phyloP scores from a whole-genome alignment of 2,329 filamentous ascomycete genomes.

The Thielaviopsis populi region DNA sequence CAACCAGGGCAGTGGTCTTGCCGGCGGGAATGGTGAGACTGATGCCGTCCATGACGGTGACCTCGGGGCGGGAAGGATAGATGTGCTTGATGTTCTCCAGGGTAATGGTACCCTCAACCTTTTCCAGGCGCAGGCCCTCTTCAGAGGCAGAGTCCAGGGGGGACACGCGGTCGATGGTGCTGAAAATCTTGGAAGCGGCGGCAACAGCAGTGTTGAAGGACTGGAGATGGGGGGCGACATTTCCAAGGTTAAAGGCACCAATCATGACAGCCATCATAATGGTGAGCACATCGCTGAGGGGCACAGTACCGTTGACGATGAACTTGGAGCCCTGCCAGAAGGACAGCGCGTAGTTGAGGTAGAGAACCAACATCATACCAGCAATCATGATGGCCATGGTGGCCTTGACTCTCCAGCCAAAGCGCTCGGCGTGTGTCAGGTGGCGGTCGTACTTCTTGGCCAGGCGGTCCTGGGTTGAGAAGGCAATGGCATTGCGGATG shows the following conservation, averaged over 20 bases:
- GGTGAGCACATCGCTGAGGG: conserved; percentile 59
- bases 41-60: conserved; percentile 74
- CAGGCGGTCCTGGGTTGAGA: conserved; percentile 86
- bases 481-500: conserved; percentile 81
- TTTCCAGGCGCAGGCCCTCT: conserved; percentile 55
- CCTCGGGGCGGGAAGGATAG: conserved; percentile 84
- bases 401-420: conserved; percentile 61
- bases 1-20: conserved; percentile 85
- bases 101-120: conserved; percentile 63
- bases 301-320: conserved; percentile 48
- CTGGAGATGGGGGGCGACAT: conserved; percentile 70
- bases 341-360: conserved; percentile 71
- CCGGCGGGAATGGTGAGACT: conserved; percentile 68
- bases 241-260: conserved; percentile 79
- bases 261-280: conserved; percentile 87
- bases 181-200: conserved; percentile 82
- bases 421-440: conserved; percentile 55
- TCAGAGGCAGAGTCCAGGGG: conserved; percentile 63
- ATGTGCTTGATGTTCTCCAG: conserved; percentile 78
- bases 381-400: conserved; percentile 66
- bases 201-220: conserved; percentile 73
- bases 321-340: conserved; percentile 80
- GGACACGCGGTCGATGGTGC: conserved; percentile 77
- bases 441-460: conserved; percentile 71
- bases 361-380: conserved; percentile 68